These are phyloP conservation scores for Penicillium sp. DNA, from an alignment of 2,329 filamentous ascomycete genomes.

Conservation along the genomic window DNA sequence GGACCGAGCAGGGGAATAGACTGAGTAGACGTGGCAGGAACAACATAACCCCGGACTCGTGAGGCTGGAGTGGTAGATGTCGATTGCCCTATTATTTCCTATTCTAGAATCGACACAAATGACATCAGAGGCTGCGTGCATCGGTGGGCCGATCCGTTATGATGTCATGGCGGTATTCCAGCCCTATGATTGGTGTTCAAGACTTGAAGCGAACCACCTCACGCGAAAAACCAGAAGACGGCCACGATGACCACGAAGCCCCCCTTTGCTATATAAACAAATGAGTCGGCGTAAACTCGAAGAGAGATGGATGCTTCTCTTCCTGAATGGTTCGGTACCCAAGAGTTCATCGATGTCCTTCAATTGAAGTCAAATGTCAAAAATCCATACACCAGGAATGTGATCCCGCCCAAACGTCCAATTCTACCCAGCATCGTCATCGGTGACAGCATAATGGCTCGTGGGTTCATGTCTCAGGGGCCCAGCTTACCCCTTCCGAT, in stretches of 20 bases:
- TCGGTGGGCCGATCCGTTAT: slow-evolving; percentile 1
- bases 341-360: not conserved
- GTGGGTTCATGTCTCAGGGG: slow-evolving; percentile 5
- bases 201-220: slow-evolving; percentile 11
- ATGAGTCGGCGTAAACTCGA: slow-evolving; percentile 4
- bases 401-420: not conserved
- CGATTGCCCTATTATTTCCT: not conserved
- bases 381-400: not conserved
- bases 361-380: not conserved
- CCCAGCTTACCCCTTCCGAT: not conserved
- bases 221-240: slow-evolving; percentile 7
- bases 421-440: slow-evolving; percentile 17
- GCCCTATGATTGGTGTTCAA: slow-evolving; percentile 13
- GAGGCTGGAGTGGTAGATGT: not conserved
- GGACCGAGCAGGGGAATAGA: no score
- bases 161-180: slow-evolving; percentile 15
- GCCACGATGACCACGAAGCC: slow-evolving; percentile 3
- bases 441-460: slow-evolving; percentile 21
- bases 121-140: slow-evolving; percentile 22
- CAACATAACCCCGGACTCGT: not conserved
- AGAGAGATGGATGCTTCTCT: not conserved
- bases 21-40: not conserved
- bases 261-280: slow-evolving; percentile 19
- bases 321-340: not conserved
- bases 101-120: not conserved